Evolutionary conservation across 495 filamentous ascomycete genomes (phyloP).

Genomic region (Penicillium macrosclerotiorum): DNA sequence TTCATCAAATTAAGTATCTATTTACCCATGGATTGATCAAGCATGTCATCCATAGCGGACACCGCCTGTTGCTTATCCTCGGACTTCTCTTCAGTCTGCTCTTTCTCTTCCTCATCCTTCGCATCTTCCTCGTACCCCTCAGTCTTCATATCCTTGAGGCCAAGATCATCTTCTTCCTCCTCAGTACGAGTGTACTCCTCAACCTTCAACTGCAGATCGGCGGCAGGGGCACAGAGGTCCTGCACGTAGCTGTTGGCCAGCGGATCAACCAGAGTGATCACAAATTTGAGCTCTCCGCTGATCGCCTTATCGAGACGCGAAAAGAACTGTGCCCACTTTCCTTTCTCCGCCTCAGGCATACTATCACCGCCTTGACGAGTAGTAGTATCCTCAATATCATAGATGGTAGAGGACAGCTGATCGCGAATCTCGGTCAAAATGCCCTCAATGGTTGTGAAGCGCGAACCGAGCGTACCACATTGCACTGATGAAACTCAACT

Average conservation of each 20-base stretch:
- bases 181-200: conserved; percentile 86
- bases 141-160: conserved; percentile 86
- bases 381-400: conserved; percentile 49
- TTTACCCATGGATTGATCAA: no score
- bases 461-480: conserved; percentile 90
- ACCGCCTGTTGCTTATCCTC: no score
- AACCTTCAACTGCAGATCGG: conserved; percentile 74
- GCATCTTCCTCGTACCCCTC: conserved; percentile 74
- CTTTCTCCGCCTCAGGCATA: conserved; percentile 56
- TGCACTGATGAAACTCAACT: no score
- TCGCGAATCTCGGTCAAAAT: conserved; percentile 90
- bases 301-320: conserved; percentile 70
- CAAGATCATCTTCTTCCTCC: conserved; percentile 89
- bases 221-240: conserved; percentile 67
- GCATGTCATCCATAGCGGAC: no score
- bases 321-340: conserved; percentile 82
- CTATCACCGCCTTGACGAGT: conserved; percentile 90
- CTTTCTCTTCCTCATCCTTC: conserved; percentile 24
- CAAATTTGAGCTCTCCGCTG: conserved; percentile 76
- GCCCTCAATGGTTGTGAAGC: conserved; percentile 96
- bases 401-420: conserved; percentile 85
- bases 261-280: conserved; percentile 83
- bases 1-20: no score
- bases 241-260: conserved; percentile 92
- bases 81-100: no score